Evolutionary conservation across 352 stramenopile species (phyloP).

Genomic region (Sclerospora graminicola): DNA sequence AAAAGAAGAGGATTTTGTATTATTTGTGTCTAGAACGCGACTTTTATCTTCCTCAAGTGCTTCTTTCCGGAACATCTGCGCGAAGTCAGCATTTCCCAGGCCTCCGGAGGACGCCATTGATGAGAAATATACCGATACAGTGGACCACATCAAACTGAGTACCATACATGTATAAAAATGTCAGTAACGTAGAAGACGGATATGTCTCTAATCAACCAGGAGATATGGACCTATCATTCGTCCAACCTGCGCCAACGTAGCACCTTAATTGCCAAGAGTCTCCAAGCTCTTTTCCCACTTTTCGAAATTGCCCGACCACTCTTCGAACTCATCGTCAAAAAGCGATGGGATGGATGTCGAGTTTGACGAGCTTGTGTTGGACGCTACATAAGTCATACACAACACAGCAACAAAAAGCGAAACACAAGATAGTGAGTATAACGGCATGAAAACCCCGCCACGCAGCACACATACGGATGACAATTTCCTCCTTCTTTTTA

Average conservation of each 20-base stretch:
- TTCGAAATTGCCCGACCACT: slow-evolving; percentile 80
- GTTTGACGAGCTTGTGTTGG: slow-evolving; percentile 20
- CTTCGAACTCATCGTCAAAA: slow-evolving; percentile 78
- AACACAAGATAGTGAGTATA: neutral
- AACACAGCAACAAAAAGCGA: slow-evolving; percentile 1
- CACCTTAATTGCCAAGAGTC: slow-evolving; percentile 65
- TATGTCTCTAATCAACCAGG: too few relatives aligned
- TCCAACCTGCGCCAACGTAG: too few relatives aligned
- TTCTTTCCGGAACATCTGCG: slow-evolving; percentile 55
- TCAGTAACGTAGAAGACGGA: neutral
- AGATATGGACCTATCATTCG: too few relatives aligned
- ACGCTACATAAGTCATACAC: slow-evolving; percentile 8
- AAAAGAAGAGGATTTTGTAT: neutral
- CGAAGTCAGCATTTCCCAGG: slow-evolving; percentile 72
- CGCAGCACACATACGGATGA: slow-evolving; percentile 22
- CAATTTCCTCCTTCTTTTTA: slow-evolving; percentile 56
- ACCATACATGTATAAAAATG: neutral
- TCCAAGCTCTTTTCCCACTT: slow-evolving; percentile 86
- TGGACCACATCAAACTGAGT: neutral
- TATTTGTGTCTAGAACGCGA: neutral
- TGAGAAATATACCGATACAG: neutral
- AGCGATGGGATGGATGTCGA: slow-evolving; percentile 71
- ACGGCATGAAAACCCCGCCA: neutral
- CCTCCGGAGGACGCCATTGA: slow-evolving; percentile 13
- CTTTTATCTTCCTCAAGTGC: slow-evolving; percentile 7